These are phyloP conservation scores for Salvia sclarea DNA, from an alignment of 305 asterid species.

Conservation along the genomic window DNA sequence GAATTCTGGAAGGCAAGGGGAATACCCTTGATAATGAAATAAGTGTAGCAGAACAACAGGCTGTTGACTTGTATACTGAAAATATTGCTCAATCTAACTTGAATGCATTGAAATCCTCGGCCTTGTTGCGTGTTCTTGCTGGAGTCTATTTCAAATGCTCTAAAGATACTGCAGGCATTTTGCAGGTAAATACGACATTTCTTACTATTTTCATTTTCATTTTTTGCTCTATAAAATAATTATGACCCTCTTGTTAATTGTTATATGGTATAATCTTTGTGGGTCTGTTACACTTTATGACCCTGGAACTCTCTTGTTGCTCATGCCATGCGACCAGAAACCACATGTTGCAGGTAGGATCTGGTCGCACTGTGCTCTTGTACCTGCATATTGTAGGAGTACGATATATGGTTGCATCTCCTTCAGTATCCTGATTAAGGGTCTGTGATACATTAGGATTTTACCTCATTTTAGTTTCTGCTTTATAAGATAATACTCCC, in stretches of 20 bases:
- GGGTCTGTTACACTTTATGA: background rate
- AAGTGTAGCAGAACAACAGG: slow-evolving; percentile 53
- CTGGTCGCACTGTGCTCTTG: background rate
- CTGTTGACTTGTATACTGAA: slow-evolving; percentile 54
- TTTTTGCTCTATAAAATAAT: background rate
- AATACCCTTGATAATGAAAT: slow-evolving; percentile 39
- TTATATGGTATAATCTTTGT: background rate
- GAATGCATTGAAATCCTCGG: slow-evolving; percentile 57
- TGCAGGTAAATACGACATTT: slow-evolving; percentile 58
- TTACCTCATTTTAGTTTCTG: background rate
- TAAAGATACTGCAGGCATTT: slow-evolving; percentile 63
- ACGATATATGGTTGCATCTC: background rate
- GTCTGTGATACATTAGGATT: background rate
- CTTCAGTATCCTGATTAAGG: background rate
- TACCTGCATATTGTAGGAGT: background rate
- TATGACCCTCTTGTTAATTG: background rate
- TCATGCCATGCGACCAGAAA: background rate
- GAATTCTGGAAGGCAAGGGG: slow-evolving; percentile 53
- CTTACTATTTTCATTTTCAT: background rate
- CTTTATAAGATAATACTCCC: slow-evolving; percentile 3
- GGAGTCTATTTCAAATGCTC: slow-evolving; percentile 59
- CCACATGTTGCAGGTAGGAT: background rate
- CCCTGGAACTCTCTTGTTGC: background rate
- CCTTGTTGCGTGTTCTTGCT: slow-evolving; percentile 55
- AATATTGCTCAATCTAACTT: slow-evolving; percentile 65